These are phyloP conservation scores for Lactarius pseudohatsudake DNA, from an alignment of 768 basidiomycete genomes.

Conservation along the genomic window DNA sequence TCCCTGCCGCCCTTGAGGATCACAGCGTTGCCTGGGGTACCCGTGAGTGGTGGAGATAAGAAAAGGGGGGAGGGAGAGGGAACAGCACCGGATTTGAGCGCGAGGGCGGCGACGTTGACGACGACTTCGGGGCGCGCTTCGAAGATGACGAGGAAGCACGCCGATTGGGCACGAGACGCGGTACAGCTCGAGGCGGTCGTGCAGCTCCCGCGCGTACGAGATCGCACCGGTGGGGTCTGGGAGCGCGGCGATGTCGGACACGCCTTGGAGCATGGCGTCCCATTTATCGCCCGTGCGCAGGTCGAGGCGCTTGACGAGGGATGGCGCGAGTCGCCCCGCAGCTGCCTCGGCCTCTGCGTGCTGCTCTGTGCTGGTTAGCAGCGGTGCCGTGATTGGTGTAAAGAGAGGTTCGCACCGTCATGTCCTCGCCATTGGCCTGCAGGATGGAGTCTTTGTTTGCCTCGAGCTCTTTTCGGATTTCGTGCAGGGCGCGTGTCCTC, in stretches of 20 bases:
- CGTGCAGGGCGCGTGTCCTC: conserved; percentile 67
- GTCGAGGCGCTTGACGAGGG: conserved; percentile 86
- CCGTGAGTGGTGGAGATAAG: background rate
- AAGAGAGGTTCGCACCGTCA: conserved; percentile 37
- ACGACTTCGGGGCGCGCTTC: conserved; percentile 98
- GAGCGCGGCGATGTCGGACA: conserved; percentile 81
- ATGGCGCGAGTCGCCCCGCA: conserved; percentile 77
- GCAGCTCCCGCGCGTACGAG: conserved; percentile 87
- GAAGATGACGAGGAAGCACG: conserved; percentile 94
- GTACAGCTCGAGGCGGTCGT: conserved; percentile 84
- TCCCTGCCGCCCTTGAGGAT: conserved; percentile 98
- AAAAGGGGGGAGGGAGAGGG: background rate
- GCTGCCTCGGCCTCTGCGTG: conserved; percentile 60
- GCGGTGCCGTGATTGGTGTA: too few species aligned
- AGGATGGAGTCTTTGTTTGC: conserved; percentile 67
- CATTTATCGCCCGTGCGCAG: conserved; percentile 81
- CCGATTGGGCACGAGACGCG: conserved; percentile 96
- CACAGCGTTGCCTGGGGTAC: conserved; percentile 80
- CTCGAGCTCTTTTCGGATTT: conserved; percentile 67
- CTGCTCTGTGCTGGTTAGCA: conserved; percentile 48
- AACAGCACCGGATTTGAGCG: conserved; percentile 85
- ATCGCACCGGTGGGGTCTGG: conserved; percentile 86
- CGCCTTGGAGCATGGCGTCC: conserved; percentile 90
- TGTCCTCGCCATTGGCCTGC: conserved; percentile 76
- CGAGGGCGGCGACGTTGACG: conserved; percentile 93